These are phyloP conservation scores for Salix caprea DNA, from an alignment of 345 rosid genomes.

Conservation along the genomic window DNA sequence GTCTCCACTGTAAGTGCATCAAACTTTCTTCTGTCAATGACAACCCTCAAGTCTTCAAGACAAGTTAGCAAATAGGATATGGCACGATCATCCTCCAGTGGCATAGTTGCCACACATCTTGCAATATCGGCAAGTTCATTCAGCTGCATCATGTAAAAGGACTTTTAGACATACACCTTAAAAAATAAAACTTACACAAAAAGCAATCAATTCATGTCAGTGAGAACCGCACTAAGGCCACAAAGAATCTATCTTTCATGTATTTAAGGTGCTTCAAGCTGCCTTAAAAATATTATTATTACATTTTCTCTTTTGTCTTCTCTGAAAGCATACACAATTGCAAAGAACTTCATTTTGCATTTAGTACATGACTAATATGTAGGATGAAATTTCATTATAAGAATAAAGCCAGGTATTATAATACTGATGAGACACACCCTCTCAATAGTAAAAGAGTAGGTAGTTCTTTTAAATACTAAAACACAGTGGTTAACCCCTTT, in stretches of 20 bases:
- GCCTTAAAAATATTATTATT: background rate
- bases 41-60: slow-evolving; percentile 79
- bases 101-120: slow-evolving; percentile 78
- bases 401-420: background rate
- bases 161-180: slow-evolving; percentile 12
- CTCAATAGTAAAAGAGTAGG: background rate
- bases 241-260: background rate
- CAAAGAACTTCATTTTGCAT: background rate
- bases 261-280: background rate
- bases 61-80: slow-evolving; percentile 64
- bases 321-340: background rate
- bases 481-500: background rate
- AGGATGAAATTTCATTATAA: background rate
- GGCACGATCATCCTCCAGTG: slow-evolving; percentile 71
- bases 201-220: background rate
- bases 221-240: background rate
- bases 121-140: slow-evolving; percentile 97
- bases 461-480: background rate
- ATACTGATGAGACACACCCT: background rate
- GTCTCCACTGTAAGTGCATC: slow-evolving; percentile 96
- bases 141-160: slow-evolving; percentile 54
- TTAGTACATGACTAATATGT: background rate
- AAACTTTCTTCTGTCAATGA: slow-evolving; percentile 81
- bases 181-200: slow-evolving; percentile 3
- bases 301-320: background rate